These are phyloP conservation scores for Cyclotella cryptica DNA, from an alignment of 108 stramenopile species.

Conservation along the genomic window DNA sequence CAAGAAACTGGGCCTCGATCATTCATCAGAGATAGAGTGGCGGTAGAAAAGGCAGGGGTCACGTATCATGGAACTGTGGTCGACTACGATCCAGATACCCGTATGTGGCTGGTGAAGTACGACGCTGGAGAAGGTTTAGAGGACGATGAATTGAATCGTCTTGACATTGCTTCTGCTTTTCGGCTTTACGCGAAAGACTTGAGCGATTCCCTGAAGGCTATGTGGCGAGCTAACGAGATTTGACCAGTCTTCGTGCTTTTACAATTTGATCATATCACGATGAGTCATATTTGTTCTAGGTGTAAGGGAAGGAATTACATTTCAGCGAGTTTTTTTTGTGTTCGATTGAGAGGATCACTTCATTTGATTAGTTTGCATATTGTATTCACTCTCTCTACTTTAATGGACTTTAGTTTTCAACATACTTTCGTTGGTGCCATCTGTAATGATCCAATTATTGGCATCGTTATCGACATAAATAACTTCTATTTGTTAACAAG, in stretches of 20 bases:
- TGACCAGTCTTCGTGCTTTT: neutral
- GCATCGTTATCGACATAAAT: too few species aligned
- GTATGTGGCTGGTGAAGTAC: slow-evolving; percentile 45
- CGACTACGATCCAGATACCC: slow-evolving; percentile 2
- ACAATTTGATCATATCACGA: neutral
- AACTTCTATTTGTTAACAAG: too few species aligned
- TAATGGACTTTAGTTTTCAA: too few species aligned
- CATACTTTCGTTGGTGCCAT: too few species aligned
- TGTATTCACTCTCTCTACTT: too few species aligned
- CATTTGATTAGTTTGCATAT: too few species aligned
- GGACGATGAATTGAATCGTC: slow-evolving; percentile 47
- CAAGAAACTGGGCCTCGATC: slow-evolving; percentile 17
- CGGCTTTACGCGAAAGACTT: slow-evolving; percentile 22
- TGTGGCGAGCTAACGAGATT: slow-evolving; percentile 31
- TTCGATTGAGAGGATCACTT: too few species aligned
- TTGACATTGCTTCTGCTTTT: slow-evolving; percentile 32
- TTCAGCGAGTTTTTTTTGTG: too few species aligned
- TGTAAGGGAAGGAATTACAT: too few species aligned
- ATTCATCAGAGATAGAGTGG: slow-evolving; percentile 21
- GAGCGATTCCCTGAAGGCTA: slow-evolving; percentile 27
- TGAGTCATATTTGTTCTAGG: neutral
- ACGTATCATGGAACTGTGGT: slow-evolving; percentile 19
- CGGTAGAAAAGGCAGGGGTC: slow-evolving; percentile 16
- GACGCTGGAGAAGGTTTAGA: slow-evolving; percentile 34
- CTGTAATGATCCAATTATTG: too few species aligned